phyloP scores from a whole-genome alignment of 352 stramenopile species.

The Phytophthora litchii region DNA sequence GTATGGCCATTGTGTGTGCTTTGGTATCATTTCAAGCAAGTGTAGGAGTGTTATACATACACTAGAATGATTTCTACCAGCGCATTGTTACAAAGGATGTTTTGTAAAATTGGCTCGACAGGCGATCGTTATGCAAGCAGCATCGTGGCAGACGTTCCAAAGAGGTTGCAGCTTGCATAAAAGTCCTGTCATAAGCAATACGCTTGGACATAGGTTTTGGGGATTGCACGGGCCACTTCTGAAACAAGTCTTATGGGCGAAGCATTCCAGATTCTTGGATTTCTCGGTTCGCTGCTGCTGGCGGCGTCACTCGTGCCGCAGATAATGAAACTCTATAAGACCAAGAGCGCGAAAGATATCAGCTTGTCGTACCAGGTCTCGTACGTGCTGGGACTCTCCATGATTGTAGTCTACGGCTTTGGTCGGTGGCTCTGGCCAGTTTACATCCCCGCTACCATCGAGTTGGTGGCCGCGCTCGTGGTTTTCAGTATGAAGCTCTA shows the following conservation, averaged over 20 bases:
- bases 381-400: slow-evolving; percentile 45
- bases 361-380: slow-evolving; percentile 49
- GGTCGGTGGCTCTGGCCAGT: slow-evolving; percentile 57
- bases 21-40: too few relatives aligned
- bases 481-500: slow-evolving; percentile 56
- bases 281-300: slow-evolving; percentile 54
- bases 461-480: slow-evolving; percentile 39
- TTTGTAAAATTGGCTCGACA: too few relatives aligned
- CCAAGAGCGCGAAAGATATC: slow-evolving; percentile 61
- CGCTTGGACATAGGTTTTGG: slow-evolving; percentile 8
- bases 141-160: background rate
- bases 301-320: slow-evolving; percentile 49
- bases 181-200: slow-evolving; percentile 6
- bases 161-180: background rate
- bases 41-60: too few relatives aligned
- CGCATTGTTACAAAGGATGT: too few relatives aligned
- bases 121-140: slow-evolving; percentile 2
- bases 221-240: slow-evolving; percentile 11
- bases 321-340: slow-evolving; percentile 53
- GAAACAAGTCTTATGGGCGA: slow-evolving; percentile 22
- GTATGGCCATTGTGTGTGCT: too few relatives aligned
- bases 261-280: slow-evolving; percentile 51
- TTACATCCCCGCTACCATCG: slow-evolving; percentile 57
- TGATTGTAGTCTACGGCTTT: slow-evolving; percentile 55
- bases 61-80: too few relatives aligned